Evolutionary conservation across 208 protist genomes (phyloP), one percentile per base, ranked within the genome.

Genomic region (Crithidia expoeki): DNA sequence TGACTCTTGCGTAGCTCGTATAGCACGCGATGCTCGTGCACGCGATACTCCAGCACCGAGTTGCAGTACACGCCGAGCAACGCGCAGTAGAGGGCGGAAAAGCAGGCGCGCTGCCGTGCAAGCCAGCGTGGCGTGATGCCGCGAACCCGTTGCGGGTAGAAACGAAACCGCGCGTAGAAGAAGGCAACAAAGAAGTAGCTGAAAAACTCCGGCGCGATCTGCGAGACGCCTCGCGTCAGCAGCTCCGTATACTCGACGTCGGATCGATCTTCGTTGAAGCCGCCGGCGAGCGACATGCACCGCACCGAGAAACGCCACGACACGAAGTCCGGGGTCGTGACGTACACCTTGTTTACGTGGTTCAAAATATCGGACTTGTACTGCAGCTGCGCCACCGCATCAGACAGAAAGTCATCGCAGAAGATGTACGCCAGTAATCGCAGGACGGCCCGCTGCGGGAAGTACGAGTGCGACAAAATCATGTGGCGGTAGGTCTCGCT

Each of bases 241-340:
- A 79, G 75, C 76, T 95, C 88, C 16, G 92, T 97, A 63, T 87
- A 88, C 78, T 94, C 82, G n/a, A 97, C 92, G 47, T 94, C 89
- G 33, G 79, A 77, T 1, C 90, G 77, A 62, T 93, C 87, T 73
- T 95, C 90, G 72, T 95, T 95, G 72, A 84, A 93, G 51, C 89
- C 89, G 23, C 92, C 92, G n/a, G 88, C 83, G 0, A 97, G 63
- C 34, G 88, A 83, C 86, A 97, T 86, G 69, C 85, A 91, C 38
- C 92, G 86, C n/a, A 97, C 88, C 16, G 92, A 92, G 68, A 94
- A 94, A 51, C 92, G 89, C 86, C 92, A 94, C 42, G 92, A 94
- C 27, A 92, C 77, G 70, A 97, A 93, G 76, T 97, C 92, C 1
- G 88, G 83, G 9, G 88, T 94, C 25, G 82, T 87, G 47, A 91